A percentile compares a stretch with the other conserved stretches of the same genome.
These are phyloP conservation scores for Butyriboletus loyo DNA, from an alignment of 768 basidiomycete species.

Conservation along the genomic window DNA sequence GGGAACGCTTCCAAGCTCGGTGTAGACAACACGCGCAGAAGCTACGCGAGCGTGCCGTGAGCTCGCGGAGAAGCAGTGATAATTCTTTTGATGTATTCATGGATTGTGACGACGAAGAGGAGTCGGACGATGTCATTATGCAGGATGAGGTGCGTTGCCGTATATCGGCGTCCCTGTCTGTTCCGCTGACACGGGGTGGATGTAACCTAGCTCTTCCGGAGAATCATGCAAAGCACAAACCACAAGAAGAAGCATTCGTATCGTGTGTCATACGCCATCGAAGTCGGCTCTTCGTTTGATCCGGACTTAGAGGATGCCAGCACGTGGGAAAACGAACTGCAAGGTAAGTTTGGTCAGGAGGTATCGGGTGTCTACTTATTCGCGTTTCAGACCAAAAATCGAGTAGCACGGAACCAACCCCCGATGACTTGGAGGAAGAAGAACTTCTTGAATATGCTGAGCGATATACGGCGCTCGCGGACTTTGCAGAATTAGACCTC, in stretches of 20 bases:
- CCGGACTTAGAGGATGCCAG: slow-evolving; percentile 64
- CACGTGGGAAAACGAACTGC: slow-evolving; percentile 58
- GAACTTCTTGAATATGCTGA: slow-evolving; percentile 61
- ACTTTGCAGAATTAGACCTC: slow-evolving; percentile 45
- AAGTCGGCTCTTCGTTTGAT: slow-evolving; percentile 76
- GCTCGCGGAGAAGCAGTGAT: slow-evolving; percentile 44
- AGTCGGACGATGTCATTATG: slow-evolving; percentile 57
- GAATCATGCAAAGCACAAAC: slow-evolving; percentile 57
- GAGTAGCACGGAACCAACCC: slow-evolving; percentile 27
- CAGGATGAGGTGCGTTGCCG: slow-evolving; percentile 51
- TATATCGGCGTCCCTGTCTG: not conserved
- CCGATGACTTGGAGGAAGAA: slow-evolving; percentile 52
- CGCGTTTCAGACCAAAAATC: not conserved
- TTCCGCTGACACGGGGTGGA: slow-evolving; percentile 8
- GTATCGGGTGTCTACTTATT: slow-evolving; percentile 1
- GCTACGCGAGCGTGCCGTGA: slow-evolving; percentile 49
- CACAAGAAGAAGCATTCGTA: slow-evolving; percentile 52
- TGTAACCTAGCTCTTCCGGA: slow-evolving; percentile 54
- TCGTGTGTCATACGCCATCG: slow-evolving; percentile 58
- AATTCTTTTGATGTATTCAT: slow-evolving; percentile 43
- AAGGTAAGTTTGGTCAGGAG: slow-evolving; percentile 31
- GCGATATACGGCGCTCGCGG: slow-evolving; percentile 43
- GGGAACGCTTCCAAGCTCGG: slow-evolving; percentile 57
- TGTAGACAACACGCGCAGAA: slow-evolving; percentile 61
- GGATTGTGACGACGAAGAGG: slow-evolving; percentile 54